These are phyloP conservation scores for Orobanche coerulescens DNA, from an alignment of 257 asterid genomes.

Conservation along the genomic window DNA sequence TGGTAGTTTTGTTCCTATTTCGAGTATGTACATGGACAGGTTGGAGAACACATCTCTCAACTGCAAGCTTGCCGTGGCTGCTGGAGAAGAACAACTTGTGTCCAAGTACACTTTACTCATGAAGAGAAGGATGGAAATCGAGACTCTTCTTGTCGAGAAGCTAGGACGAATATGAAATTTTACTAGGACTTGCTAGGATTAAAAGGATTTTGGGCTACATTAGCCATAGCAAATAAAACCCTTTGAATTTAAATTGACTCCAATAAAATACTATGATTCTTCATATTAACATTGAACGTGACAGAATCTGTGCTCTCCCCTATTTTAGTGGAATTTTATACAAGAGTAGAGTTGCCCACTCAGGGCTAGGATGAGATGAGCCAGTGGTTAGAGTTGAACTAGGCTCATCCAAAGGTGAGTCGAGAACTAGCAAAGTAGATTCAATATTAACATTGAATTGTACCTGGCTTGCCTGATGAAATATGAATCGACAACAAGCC, in stretches of 20 bases:
- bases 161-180: conserved; percentile 43
- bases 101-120: conserved; percentile 52
- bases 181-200: neutral
- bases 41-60: conserved; percentile 61
- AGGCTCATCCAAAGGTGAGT: no score
- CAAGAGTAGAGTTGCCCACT: no score
- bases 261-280: no score
- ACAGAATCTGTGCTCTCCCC: no score
- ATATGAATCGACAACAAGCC: no score
- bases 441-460: no score
- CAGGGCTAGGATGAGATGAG: no score
- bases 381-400: no score
- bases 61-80: conserved; percentile 49
- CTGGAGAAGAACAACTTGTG: conserved; percentile 44
- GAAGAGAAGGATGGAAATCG: conserved; percentile 78
- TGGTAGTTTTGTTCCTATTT: conserved; percentile 52
- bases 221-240: neutral
- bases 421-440: no score
- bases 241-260: neutral
- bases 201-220: neutral
- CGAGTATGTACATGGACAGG: conserved; percentile 51
- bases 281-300: no score
- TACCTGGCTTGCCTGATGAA: no score
- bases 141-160: conserved; percentile 53
- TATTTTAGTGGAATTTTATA: no score